A percentile compares a stretch with the other conserved stretches of the same genome.
Evolutionary conservation across 441 rosid species (phyloP).

Genomic region (Raphanus hybrid): DNA sequence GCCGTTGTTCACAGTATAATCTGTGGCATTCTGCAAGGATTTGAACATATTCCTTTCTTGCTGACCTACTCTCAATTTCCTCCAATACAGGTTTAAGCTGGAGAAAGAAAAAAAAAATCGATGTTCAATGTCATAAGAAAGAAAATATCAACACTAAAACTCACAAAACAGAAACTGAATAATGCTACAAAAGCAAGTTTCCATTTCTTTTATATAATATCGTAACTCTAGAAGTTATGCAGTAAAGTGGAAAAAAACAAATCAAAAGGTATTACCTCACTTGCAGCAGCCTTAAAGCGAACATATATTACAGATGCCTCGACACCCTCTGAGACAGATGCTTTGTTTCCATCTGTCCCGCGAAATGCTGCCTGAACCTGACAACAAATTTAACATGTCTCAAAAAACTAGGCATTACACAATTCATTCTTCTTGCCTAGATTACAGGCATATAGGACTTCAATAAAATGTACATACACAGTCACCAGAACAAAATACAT

Average conservation of each 20-base stretch:
- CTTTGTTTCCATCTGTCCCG: slow-evolving; percentile 66
- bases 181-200: slow-evolving; percentile 11
- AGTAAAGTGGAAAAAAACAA: slow-evolving; percentile 18
- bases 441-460: slow-evolving; percentile 4
- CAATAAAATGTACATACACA: slow-evolving; percentile 12
- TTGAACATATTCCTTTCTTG: slow-evolving; percentile 89
- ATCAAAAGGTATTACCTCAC: slow-evolving; percentile 60
- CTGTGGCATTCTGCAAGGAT: slow-evolving; percentile 93
- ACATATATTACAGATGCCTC: slow-evolving; percentile 96
- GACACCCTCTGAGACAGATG: slow-evolving; percentile 89
- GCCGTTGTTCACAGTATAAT: slow-evolving; percentile 93
- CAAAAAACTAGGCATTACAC: slow-evolving; percentile 29
- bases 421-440: slow-evolving; percentile 1
- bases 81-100: slow-evolving; percentile 94
- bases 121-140: slow-evolving; percentile 12
- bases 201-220: slow-evolving; percentile 15
- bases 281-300: slow-evolving; percentile 97
- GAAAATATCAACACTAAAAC: slow-evolving; percentile 14
- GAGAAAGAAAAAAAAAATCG: slow-evolving; percentile 16
- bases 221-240: slow-evolving; percentile 7
- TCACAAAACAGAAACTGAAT: background rate
- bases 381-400: slow-evolving; percentile 38
- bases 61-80: slow-evolving; percentile 93
- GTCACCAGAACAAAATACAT: slow-evolving; percentile 4
- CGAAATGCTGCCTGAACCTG: slow-evolving; percentile 91